Base-by-base conservation (phyloP, 2,329 filamentous ascomycete genomes). In the Cladosporium cucumerinum region DNA sequence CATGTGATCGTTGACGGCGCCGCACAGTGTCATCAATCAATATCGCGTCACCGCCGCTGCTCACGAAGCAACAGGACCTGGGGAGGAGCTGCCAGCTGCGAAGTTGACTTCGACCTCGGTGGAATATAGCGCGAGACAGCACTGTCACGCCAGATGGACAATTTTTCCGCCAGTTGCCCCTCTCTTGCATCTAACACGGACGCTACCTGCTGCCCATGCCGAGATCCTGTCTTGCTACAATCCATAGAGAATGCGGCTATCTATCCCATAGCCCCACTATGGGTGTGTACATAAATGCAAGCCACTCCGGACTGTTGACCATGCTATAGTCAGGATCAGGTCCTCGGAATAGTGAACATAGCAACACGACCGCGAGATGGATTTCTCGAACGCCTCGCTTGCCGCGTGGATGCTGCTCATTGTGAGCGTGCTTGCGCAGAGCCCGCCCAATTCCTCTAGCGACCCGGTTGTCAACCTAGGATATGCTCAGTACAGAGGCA, bases 401-500 rank as follows among this genome's bases (percentile, higher is more conserved):
- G 49, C 49, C 18, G 5, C 48, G 8, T 58, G 32, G 32, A 18
- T 25, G 12, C 18, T n/a, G 21, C 11, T 62, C 60, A 18, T 25
- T 43, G 25, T 34, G 14, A 46, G 30, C 49, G 49, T 21, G 18
- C 18, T 52, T 7, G 62, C 62, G 18, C 62, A 64, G 28, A 16
- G 18, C 32, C 54, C 62, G 7, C 32, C 43, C 39, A 59, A 64
- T 10, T 51, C 62, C 23, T 62, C 60, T 21, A 36, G n/a, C 18
- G 55, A 46, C 23, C 62, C 54, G 16, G 14, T 59, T 11, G 55
- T 59, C 43, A 30, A 64, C 11, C 43, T 64, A 6, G 62, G 62
- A 28, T 64, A 64, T 16, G 43, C 62, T 18, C 62, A 54, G 14
- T 64, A 64, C 55, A 49, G 34, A 58, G 62, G 62, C 54, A 64